Percentiles rank a stretch among this genome's conserved stretches.
These are phyloP conservation scores for Solanum rostratum DNA, from an alignment of 257 asterid genomes.

Conservation along the genomic window DNA sequence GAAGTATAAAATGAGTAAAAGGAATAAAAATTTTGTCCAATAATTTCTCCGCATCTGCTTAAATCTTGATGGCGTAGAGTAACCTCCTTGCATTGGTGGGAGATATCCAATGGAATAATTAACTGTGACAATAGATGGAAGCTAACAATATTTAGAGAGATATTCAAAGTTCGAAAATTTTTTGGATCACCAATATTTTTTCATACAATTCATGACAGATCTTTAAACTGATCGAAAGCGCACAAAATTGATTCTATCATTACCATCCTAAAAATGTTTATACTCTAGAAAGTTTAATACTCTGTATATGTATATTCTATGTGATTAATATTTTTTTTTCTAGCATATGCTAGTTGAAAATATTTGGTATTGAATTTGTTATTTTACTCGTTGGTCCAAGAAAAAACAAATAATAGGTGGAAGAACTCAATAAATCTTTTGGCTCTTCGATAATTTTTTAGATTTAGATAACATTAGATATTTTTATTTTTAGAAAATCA, in stretches of 20 bases:
- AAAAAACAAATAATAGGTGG: background rate
- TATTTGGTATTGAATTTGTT: background rate
- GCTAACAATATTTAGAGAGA: background rate
- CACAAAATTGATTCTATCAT: background rate
- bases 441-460: background rate
- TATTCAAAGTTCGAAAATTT: background rate
- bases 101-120: background rate
- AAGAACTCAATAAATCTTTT: background rate
- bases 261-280: background rate
- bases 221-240: background rate
- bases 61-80: background rate
- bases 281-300: background rate
- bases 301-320: background rate
- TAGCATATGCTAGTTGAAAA: background rate
- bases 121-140: background rate
- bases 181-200: background rate
- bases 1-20: background rate
- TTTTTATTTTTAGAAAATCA: background rate
- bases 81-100: background rate
- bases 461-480: background rate
- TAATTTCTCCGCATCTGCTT: background rate
- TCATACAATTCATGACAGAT: background rate
- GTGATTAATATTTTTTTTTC: background rate
- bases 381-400: accelerated
- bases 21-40: background rate